Base-by-base conservation (phyloP, 495 filamentous ascomycete genomes). In the Patellaria atrata region DNA sequence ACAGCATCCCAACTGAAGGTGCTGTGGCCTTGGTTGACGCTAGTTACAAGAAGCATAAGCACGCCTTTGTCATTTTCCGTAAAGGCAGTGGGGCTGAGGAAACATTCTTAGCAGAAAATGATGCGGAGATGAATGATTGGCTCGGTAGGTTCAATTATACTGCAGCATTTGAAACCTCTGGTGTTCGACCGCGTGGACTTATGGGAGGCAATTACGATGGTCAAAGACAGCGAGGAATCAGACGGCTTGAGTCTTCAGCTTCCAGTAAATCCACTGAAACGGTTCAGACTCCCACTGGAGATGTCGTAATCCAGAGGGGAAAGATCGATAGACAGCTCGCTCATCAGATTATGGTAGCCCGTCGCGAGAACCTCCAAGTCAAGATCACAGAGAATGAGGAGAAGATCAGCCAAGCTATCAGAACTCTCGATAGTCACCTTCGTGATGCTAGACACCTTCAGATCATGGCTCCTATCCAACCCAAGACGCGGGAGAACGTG, bases 101-200 rank as follows among this genome's bases (percentile, higher is more conserved):
- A 51, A 75, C 80, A 9, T 80, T 99, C 35, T 64, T 99, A 14
- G 86, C 89, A 3, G 80, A 91, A 41, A 79, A 68, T 19, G 91
- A 96, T 41, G 58, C 62, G 3, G 91, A 96, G 33, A 82, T 93
- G 72, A 91, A 94, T 50, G 89, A 99, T 49, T 99, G 89, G 89
- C 60, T 99, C 16, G 82, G 79, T 4, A 92, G 94, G 46, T 67
- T 99, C 24, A 99, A 99, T 50, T 94, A 94, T 55, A 86, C 87
- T 20, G 82, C 89, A 6, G 81, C 89, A 1, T 96, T 94, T 59
- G 70, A 82, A 37, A 85, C 83, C 1, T 81, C 85, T 14, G 83
- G 85, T n/a, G 84, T 96, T 9, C 71, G 84, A 13, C 85, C 89
- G 63, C 70, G 85, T 40, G 84, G 83, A 5, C 76, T 92, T 32